Evolutionary conservation across 768 basidiomycete genomes (phyloP).

Genomic region (Tricholoma flavovirens): DNA sequence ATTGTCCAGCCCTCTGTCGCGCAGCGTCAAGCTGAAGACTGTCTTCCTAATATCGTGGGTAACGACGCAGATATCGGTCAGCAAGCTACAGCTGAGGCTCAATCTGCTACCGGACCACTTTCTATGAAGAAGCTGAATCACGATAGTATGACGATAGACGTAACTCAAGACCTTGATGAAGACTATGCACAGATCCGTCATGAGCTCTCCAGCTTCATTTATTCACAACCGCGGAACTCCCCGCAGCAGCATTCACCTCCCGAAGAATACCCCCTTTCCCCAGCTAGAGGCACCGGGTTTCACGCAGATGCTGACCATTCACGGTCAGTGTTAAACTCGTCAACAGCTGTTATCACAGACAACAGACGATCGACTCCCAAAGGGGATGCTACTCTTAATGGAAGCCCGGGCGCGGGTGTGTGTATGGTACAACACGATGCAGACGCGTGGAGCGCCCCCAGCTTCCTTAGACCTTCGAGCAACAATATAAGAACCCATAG

Average conservation of each 20-base stretch:
- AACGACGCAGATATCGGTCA: neutral
- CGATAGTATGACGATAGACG: neutral
- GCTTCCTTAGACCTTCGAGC: constrained; percentile 9
- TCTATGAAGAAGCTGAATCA: neutral
- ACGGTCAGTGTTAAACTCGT: neutral
- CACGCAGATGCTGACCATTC: neutral
- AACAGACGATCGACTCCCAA: neutral
- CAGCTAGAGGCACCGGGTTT: neutral
- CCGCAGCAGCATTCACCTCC: neutral
- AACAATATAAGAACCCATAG: neutral
- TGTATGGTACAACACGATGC: constrained; percentile 13
- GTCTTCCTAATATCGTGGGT: neutral
- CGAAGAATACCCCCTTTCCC: neutral
- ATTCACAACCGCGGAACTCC: neutral
- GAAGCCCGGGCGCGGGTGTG: neutral
- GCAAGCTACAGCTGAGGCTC: neutral
- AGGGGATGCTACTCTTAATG: neutral
- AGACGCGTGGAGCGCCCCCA: constrained; percentile 15
- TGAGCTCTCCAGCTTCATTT: constrained; percentile 1
- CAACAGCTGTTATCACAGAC: neutral
- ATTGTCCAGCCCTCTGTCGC: neutral
- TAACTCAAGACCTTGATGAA: constrained; percentile 5
- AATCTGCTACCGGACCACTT: neutral
- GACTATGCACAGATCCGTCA: constrained; percentile 12
- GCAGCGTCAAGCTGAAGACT: neutral